These are phyloP conservation scores for Poteriospumella lacustris DNA, from an alignment of 108 stramenopile species.

Conservation along the genomic window DNA sequence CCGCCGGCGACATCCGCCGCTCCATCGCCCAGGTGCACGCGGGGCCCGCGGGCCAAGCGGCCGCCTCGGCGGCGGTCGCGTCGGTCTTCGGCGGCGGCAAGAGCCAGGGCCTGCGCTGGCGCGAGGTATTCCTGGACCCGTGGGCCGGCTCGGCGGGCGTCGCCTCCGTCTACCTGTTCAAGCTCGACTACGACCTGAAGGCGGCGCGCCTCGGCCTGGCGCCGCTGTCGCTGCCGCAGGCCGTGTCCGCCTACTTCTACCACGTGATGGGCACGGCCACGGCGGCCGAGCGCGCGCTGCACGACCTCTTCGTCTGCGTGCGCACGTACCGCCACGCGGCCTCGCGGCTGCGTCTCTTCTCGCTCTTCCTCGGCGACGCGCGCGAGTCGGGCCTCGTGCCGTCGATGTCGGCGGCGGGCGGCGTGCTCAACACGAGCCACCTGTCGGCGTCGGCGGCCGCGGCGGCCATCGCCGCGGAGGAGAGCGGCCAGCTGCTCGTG, in stretches of 20 bases:
- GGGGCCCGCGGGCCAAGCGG: no score
- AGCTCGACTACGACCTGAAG: not conserved
- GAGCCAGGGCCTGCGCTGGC: not conserved
- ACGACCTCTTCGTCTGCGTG: conserved; percentile 4
- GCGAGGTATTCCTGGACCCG: conserved; percentile 17
- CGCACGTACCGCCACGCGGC: not conserved
- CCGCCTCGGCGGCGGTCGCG: no score
- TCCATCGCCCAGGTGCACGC: no score
- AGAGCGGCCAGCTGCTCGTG: no score
- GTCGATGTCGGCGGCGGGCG: no score
- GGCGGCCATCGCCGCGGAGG: no score
- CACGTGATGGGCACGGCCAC: not conserved
- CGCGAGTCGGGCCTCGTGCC: no score
- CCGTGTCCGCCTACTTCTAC: not conserved
- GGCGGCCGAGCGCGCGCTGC: not conserved
- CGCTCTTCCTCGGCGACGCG: conserved; percentile 1
- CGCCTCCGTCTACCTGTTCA: not conserved
- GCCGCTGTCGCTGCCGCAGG: conserved; percentile 1
- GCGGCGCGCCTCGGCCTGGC: not conserved
- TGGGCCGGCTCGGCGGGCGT: not conserved
- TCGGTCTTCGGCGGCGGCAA: not conserved
- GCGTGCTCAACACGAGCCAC: no score
- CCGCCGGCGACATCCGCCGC: no score
- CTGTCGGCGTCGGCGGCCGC: not conserved
- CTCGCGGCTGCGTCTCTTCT: conserved; percentile 6